phyloP scores from a whole-genome alignment of 2,329 filamentous ascomycete species.

The Fusarium dimerum region DNA sequence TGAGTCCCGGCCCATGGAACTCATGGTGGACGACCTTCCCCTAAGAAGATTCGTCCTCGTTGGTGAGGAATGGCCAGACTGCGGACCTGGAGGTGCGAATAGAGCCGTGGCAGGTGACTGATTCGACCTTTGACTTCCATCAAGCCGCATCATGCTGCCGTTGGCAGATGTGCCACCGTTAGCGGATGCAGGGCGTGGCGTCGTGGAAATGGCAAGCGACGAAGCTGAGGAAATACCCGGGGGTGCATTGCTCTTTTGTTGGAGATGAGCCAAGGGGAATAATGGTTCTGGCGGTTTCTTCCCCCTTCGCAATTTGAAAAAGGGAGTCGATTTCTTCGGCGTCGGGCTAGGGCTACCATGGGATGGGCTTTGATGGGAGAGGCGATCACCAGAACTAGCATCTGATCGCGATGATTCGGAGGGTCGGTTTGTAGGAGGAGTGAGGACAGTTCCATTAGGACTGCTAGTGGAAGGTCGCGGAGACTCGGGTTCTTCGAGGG shows the following conservation, averaged over 20 bases:
- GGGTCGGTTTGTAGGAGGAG: conserved; percentile 47
- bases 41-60: conserved; percentile 63
- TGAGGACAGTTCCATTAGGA: conserved; percentile 47
- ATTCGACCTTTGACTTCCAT: conserved; percentile 15
- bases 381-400: conserved; percentile 70
- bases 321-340: conserved; percentile 65
- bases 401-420: conserved; percentile 87
- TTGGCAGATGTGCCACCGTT: conserved; percentile 31
- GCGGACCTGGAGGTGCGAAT: conserved; percentile 41
- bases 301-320: conserved; percentile 80
- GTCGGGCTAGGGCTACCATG: conserved; percentile 62
- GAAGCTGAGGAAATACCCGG: conserved; percentile 42
- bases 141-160: conserved; percentile 19
- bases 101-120: conserved; percentile 51
- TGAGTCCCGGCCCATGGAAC: conserved; percentile 73
- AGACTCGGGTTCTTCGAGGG: conserved; percentile 58
- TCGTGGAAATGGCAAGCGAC: conserved; percentile 40
- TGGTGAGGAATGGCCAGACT: conserved; percentile 68
- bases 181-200: conserved; percentile 39
- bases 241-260: conserved; percentile 60
- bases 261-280: conserved; percentile 85
- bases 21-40: conserved; percentile 86
- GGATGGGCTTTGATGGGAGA: conserved; percentile 60
- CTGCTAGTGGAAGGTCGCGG: conserved; percentile 31
- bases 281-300: conserved; percentile 74